Conservation (phyloP, 371 early-diverging fungal species). For the Saksenaea vasiformis region DNA sequence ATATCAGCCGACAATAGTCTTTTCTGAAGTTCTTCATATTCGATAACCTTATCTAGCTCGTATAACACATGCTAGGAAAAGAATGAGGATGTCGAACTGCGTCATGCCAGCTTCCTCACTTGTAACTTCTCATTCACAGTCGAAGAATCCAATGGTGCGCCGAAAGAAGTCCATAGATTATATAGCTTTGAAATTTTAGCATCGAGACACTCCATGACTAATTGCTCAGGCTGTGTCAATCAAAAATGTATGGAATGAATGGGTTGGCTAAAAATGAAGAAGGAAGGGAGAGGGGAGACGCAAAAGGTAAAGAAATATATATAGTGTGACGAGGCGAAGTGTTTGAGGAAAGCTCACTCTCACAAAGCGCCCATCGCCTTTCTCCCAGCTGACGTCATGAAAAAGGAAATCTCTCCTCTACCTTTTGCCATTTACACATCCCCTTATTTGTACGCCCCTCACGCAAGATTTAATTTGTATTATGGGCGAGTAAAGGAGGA, state of each 20-base stretch:
- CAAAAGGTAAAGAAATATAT: neutral
- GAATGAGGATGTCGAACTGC: neutral
- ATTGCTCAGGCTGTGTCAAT: neutral
- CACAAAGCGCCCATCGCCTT: no score
- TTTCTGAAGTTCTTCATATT: constrained; percentile 17
- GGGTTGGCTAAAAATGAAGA: neutral
- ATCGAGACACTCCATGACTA: constrained; percentile 9
- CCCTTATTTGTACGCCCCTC: no score
- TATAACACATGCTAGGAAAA: constrained; percentile 19
- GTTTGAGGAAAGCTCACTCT: no score
- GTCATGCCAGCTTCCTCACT: constrained; percentile 1
- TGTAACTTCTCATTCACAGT: constrained; percentile 10
- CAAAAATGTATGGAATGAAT: neutral
- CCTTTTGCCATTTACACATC: no score
- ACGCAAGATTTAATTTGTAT: no score
- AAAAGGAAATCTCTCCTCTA: no score
- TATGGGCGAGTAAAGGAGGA: no score
- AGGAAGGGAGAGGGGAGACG: neutral
- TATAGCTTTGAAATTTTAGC: constrained; percentile 3
- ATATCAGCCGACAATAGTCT: constrained; percentile 21
- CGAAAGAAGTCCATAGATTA: constrained; percentile 11
- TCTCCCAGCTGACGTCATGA: no score
- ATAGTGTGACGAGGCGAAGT: no score
- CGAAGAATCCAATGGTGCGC: constrained; percentile 2
- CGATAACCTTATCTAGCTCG: constrained; percentile 24